Base-by-base conservation (phyloP, 2,329 filamentous ascomycete species). In the Polychaeton citri region DNA sequence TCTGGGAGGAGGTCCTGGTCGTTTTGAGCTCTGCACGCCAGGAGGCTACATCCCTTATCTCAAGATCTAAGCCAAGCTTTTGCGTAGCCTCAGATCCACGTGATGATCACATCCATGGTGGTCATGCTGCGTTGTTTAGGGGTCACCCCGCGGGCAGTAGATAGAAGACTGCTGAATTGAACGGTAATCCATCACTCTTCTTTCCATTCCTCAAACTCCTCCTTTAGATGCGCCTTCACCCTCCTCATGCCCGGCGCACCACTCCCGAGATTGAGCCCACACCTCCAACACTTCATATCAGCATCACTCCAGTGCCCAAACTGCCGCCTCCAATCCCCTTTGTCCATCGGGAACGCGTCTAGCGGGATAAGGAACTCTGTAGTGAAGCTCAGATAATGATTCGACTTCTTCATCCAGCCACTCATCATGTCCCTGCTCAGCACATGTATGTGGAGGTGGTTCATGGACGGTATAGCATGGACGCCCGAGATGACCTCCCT, bases 381-480 rank as follows among this genome's bases (percentile, higher is more conserved):
- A 20, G 74, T 76, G 60, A 96, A 96, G 44, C 81, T 90, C 53
- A 90, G 84, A 61, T 95, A 96, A 61, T 96, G 90, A 56, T 86
- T 88, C 44, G 76, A 70, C 53, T 88, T 77, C 61, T 79, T 83
- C 58, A 95, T 46, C 32, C 69, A 70, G 8, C 72, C 69, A 24
- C 79, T 85, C 48, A 75, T 69, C 68, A 83, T 79, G 55, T 98
- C 90, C 13, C 74, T 66, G 26, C 81, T 84, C 38, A 96, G 61
- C 19, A 96, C 75, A 58, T 98, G 90, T 3, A 96, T 68, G 59
- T 98, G 90, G 37, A 96, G 55, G 56, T 96, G 85, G 43, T 74
- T 79, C 90, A 98, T 96, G 38, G 80, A 87, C 3, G 90, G 90
- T 46, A 79, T 75, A 3, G 84, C 81, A 61, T 98, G 90, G 6